Conservation (phyloP, 768 basidiomycete genomes). For the Kockovaella imperatae region DNA sequence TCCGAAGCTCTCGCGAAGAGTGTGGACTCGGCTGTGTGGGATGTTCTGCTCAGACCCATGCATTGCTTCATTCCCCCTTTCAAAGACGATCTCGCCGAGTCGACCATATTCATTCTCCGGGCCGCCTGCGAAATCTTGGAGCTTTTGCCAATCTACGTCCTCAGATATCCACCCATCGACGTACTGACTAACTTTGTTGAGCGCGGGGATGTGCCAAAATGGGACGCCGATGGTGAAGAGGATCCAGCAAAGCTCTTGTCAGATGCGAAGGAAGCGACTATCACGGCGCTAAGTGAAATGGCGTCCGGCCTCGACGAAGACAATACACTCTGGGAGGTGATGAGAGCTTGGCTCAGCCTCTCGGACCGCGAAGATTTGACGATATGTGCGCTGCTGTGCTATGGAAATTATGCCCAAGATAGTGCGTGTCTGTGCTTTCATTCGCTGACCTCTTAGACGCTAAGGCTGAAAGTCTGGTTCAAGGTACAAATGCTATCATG, state of each 20-base stretch:
- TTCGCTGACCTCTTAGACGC: slow-evolving; percentile 7
- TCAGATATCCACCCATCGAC: no score
- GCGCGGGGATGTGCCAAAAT: no score
- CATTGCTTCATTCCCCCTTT: no score
- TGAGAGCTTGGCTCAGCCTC: slow-evolving; percentile 18
- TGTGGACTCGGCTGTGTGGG: no score
- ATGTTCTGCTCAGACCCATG: no score
- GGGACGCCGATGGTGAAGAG: background rate
- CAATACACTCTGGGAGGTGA: slow-evolving; percentile 12
- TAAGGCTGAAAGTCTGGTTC: background rate
- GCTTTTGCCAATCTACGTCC: no score
- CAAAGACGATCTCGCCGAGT: no score
- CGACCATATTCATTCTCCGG: no score
- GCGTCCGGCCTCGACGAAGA: slow-evolving; percentile 5
- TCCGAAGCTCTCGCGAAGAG: no score
- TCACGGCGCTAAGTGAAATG: slow-evolving; percentile 15
- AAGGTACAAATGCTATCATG: background rate
- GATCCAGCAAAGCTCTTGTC: no score
- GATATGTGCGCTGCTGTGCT: slow-evolving; percentile 25
- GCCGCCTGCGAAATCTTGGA: no score
- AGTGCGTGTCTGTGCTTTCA: slow-evolving; percentile 17
- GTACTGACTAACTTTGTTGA: no score
- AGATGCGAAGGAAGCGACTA: slow-evolving; percentile 11
- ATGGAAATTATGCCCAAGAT: slow-evolving; percentile 27
- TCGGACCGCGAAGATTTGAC: slow-evolving; percentile 19